Base-by-base conservation (phyloP, 1,139 yeast species). In the Diutina sp. region DNA sequence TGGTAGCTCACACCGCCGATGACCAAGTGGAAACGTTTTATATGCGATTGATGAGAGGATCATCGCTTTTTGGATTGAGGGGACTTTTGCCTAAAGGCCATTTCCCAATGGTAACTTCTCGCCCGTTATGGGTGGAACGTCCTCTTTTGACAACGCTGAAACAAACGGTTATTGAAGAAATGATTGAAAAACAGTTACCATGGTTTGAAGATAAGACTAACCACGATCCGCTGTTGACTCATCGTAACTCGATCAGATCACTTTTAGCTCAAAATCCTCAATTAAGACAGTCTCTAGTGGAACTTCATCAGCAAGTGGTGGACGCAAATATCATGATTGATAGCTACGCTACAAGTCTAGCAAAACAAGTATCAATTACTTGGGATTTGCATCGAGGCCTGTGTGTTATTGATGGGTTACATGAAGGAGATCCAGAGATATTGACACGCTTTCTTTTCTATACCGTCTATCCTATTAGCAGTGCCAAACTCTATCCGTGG, bases 201-300 rank as follows among this genome's bases (percentile, higher is more conserved):
- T 87, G 93, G 91, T 81, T 83, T 58, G 90, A 86, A 62, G 96
- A 88, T 64, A 64, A 70, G 1, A 83, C 93, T 0, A 88, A 88
- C 62, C 62, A 64, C 5, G 86, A 86, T 60, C 65, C 74, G 0
- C 59, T 62, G 3, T 70, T 85, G 55, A 86, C 93, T 0, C 64
- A 69, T 14, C 14, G 53, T 6, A 50, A 50, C 29, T n/a, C 6
- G 7, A 32, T 50, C 25, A 32, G 53, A 4, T 38, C 14, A 5
- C 8, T 8, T 2, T 30, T 50, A 5, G 28, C 14, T 14, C 4
- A n/a, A 6, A 7, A 18, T 9, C 44, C 41, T 8, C 12, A n/a
- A 4, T 32, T 50, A 16, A 50, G 70, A 95, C 44, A 87, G 87
- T 62, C 68, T 66, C 38, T 66, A 75, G 9, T 68, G 86, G 46